These are phyloP conservation scores for Arbutus unedo DNA, from an alignment of 148 eudicot species.

Conservation along the genomic window DNA sequence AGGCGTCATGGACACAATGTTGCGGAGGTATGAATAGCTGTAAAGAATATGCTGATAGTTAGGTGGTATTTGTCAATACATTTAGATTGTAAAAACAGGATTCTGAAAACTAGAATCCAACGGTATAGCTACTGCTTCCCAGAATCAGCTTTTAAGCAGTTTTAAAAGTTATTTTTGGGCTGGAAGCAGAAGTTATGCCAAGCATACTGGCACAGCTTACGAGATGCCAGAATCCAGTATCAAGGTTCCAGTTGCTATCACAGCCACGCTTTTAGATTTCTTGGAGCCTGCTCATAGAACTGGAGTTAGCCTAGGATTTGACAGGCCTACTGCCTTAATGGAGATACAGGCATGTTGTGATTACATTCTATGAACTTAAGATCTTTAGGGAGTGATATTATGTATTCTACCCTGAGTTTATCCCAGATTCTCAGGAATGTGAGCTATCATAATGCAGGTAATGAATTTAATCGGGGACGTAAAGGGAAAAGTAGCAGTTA, in stretches of 20 bases:
- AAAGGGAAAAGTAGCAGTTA: constrained; percentile 91
- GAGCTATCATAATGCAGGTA: constrained; percentile 42
- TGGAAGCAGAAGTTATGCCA: neutral
- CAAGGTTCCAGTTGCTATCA: neutral
- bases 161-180: constrained; percentile 61
- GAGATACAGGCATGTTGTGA: constrained; percentile 3
- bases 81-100: neutral
- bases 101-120: neutral
- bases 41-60: neutral
- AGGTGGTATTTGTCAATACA: neutral
- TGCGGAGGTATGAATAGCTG: constrained; percentile 61
- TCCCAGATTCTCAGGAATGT: neutral
- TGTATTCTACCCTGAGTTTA: neutral
- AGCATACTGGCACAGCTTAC: neutral
- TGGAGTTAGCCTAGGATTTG: neutral
- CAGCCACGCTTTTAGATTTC: neutral
- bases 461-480: constrained; percentile 98
- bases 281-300: neutral
- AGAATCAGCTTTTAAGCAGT: neutral
- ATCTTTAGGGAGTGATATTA: no score
- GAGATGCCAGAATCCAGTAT: neutral
- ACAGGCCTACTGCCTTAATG: neutral
- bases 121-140: neutral
- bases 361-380: neutral
- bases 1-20: constrained; percentile 92